These are phyloP conservation scores for Puccinia novopanici DNA, from an alignment of 1,284 basidiomycete species.

Conservation along the genomic window DNA sequence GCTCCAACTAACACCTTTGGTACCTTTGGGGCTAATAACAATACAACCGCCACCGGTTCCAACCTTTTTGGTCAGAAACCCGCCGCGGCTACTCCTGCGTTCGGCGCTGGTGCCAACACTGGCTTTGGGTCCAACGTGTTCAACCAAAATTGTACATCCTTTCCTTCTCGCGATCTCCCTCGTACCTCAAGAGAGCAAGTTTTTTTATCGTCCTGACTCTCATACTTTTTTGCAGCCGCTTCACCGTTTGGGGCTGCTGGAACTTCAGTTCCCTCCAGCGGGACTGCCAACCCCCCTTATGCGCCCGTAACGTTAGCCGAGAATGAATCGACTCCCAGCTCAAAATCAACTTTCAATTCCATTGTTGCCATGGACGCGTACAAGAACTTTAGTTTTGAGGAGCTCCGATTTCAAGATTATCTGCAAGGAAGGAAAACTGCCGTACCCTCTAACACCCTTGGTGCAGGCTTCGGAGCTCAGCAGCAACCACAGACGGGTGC, in stretches of 20 bases:
- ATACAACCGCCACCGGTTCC: conserved; percentile 25
- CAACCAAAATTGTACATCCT: conserved; percentile 32
- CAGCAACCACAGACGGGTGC: conserved; percentile 41
- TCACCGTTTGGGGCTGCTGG: conserved; percentile 42
- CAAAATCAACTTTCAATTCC: conserved; percentile 46
- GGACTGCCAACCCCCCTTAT: conserved; percentile 44
- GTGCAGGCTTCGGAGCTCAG: conserved; percentile 30
- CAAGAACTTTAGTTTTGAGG: conserved; percentile 49
- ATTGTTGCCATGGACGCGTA: conserved; percentile 50
- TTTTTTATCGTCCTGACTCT: conserved; percentile 6
- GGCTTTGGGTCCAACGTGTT: conserved; percentile 42
- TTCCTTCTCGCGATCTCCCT: not conserved
- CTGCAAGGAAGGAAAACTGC: conserved; percentile 46
- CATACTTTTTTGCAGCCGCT: not conserved
- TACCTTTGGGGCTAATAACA: conserved; percentile 33
- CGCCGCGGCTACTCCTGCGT: conserved; percentile 20
- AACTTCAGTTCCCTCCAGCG: conserved; percentile 12
- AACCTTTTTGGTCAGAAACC: conserved; percentile 45
- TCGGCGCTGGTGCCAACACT: conserved; percentile 29
- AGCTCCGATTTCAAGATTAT: conserved; percentile 50
- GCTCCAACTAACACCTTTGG: conserved; percentile 39
- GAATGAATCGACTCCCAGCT: conserved; percentile 48
- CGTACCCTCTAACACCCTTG: conserved; percentile 27
- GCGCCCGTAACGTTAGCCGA: conserved; percentile 44
- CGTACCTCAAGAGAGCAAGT: not conserved